A percentile compares a stretch with the other conserved stretches of the same genome.
phyloP scores from a whole-genome alignment of 495 filamentous ascomycete species.

The Penicillium samsonianum region DNA sequence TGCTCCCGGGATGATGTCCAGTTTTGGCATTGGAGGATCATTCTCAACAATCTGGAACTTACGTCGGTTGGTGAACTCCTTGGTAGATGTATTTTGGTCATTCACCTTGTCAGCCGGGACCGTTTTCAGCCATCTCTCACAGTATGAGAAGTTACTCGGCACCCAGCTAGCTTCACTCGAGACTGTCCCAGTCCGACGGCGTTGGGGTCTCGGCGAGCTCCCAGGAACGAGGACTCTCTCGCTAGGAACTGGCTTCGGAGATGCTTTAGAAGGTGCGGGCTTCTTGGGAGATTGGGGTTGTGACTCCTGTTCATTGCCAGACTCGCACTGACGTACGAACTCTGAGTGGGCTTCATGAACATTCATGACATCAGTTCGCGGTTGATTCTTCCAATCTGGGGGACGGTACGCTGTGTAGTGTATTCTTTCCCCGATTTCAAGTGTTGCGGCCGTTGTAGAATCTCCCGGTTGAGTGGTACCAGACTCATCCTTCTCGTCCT shows the following conservation, averaged over 20 bases:
- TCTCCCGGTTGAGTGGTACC: no score
- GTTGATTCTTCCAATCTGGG: conserved; percentile 12
- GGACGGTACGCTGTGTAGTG: conserved; percentile 22
- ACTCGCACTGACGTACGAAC: conserved; percentile 36
- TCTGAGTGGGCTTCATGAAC: conserved; percentile 45
- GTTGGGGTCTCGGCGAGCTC: conserved; percentile 31
- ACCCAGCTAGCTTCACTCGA: conserved; percentile 49
- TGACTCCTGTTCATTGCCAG: conserved; percentile 17
- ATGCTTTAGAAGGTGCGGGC: conserved; percentile 3
- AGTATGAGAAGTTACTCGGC: conserved; percentile 45
- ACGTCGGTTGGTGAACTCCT: conserved; percentile 36
- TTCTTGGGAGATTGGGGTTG: conserved; percentile 4
- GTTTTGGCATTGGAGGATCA: conserved; percentile 36
- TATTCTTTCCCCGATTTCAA: conserved; percentile 1
- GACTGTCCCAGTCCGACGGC: conserved; percentile 41
- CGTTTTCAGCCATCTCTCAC: conserved; percentile 45
- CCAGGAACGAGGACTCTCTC: conserved; percentile 8
- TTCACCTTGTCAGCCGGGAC: conserved; percentile 38
- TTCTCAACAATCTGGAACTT: conserved; percentile 48
- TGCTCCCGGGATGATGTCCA: conserved; percentile 29
- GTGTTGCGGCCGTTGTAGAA: not conserved
- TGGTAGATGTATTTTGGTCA: conserved; percentile 28
- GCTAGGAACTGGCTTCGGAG: conserved; percentile 9
- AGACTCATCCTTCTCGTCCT: not conserved
- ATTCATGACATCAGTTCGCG: conserved; percentile 29